Conservation (phyloP, 495 filamentous ascomycete genomes). For the Opeltia flavorubescens region DNA sequence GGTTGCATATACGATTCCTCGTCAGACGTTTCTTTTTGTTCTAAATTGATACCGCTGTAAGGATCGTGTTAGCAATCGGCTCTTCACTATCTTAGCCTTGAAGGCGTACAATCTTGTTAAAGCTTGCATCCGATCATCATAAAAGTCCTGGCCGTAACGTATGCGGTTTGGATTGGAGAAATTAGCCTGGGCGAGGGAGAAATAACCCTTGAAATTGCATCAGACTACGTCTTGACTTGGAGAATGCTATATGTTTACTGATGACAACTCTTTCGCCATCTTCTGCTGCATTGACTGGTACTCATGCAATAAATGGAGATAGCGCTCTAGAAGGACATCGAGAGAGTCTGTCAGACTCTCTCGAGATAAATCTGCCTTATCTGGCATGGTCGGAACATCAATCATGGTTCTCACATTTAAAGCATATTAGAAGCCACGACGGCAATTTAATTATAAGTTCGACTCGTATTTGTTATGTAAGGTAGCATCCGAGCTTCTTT, state of each 20-base stretch:
- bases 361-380: neutral
- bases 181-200: conserved; percentile 54
- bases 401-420: no score
- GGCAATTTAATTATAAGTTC: no score
- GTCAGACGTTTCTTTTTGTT: neutral
- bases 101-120: conserved; percentile 23
- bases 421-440: no score
- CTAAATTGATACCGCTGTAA: neutral
- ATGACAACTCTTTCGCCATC: conserved; percentile 40
- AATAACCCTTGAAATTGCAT: conserved; percentile 25
- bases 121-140: conserved; percentile 61
- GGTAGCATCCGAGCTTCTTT: no score
- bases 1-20: neutral
- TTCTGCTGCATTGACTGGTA: conserved; percentile 48
- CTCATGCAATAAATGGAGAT: conserved; percentile 53
- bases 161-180: conserved; percentile 49
- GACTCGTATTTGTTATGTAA: no score
- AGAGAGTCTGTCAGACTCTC: conserved; percentile 25
- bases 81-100: neutral
- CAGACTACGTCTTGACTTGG: neutral
- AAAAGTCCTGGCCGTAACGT: conserved; percentile 52
- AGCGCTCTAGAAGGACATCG: conserved; percentile 53
- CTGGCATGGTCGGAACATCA: no score
- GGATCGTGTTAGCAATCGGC: neutral
- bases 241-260: conserved; percentile 22